Percentiles rank a stretch among this genome's conserved stretches.
These are phyloP conservation scores for Ophioceras dolichostomum DNA, from an alignment of 2,329 filamentous ascomycete genomes.

Conservation along the genomic window DNA sequence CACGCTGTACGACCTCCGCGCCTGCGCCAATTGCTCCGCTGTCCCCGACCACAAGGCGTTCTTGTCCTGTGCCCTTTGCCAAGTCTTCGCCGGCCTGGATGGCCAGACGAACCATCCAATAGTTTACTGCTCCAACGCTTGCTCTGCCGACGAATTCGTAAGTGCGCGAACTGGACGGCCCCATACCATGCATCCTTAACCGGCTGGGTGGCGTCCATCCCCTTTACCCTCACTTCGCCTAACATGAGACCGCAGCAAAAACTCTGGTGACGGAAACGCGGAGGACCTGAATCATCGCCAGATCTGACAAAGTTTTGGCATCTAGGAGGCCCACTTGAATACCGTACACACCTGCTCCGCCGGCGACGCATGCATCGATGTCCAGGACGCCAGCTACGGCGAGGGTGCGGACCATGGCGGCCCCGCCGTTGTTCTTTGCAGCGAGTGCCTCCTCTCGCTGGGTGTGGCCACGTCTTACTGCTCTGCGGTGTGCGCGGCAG, in stretches of 20 bases:
- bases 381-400: slow-evolving; percentile 10
- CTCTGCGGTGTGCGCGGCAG: slow-evolving; percentile 15
- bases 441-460: slow-evolving; percentile 17
- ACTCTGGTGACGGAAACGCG: too few species aligned
- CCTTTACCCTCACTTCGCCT: neutral
- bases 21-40: slow-evolving; percentile 12
- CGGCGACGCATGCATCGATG: slow-evolving; percentile 11
- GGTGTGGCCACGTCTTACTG: slow-evolving; percentile 17
- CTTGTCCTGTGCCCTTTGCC: slow-evolving; percentile 13
- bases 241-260: too few species aligned
- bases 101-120: slow-evolving; percentile 9
- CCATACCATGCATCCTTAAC: slow-evolving; percentile 7
- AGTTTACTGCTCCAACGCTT: slow-evolving; percentile 16
- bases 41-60: slow-evolving; percentile 10
- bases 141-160: slow-evolving; percentile 9
- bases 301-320: too few species aligned
- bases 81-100: slow-evolving; percentile 10
- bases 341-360: slow-evolving; percentile 13
- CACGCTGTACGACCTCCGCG: slow-evolving; percentile 12
- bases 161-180: neutral
- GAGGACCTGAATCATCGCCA: too few species aligned
- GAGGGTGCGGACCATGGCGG: slow-evolving; percentile 2
- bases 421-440: slow-evolving; percentile 13
- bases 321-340: slow-evolving; percentile 10
- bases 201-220: neutral